phyloP scores from a whole-genome alignment of 805 yeast genomes.

The Starmera amethionina region DNA sequence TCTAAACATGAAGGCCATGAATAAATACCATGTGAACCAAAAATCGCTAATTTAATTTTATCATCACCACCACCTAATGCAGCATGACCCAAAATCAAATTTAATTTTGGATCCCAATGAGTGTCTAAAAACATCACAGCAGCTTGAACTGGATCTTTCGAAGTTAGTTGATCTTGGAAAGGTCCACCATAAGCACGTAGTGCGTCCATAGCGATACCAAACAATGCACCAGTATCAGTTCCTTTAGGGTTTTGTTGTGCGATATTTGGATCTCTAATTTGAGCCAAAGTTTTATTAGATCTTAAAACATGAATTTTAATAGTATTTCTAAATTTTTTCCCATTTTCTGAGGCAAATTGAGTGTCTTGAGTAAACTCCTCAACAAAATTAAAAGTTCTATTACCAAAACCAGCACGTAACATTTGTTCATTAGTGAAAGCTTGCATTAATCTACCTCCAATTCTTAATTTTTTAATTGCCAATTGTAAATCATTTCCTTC shows the following conservation, averaged over 20 bases:
- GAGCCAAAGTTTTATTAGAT: conserved; percentile 54
- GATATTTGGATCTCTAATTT: conserved; percentile 64
- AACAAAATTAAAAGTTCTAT: conserved; percentile 63
- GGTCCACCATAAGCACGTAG: conserved; percentile 47
- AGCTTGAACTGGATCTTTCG: conserved; percentile 48
- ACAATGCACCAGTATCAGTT: conserved; percentile 63
- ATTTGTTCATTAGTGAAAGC: conserved; percentile 89
- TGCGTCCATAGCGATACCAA: conserved; percentile 72
- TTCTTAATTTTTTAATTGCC: conserved; percentile 64
- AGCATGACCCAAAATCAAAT: conserved; percentile 75
- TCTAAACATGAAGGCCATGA: conserved; percentile 89
- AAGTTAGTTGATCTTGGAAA: conserved; percentile 23
- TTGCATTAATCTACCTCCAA: conserved; percentile 83
- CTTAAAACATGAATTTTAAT: conserved; percentile 74
- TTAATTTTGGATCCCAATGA: conserved; percentile 58
- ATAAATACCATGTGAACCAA: conserved; percentile 87
- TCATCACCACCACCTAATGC: conserved; percentile 87
- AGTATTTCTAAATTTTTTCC: conserved; percentile 34
- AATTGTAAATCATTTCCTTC: conserved; percentile 62
- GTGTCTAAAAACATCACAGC: conserved; percentile 83
- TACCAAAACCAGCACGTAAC: conserved; percentile 68
- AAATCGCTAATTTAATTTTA: conserved; percentile 69
- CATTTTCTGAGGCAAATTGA: conserved; percentile 34
- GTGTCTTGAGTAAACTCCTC: conserved; percentile 56
- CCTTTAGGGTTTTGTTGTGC: conserved; percentile 86